Evolutionary conservation across 1,284 basidiomycete genomes (phyloP).

Genomic region (Veloboletus limbatus): DNA sequence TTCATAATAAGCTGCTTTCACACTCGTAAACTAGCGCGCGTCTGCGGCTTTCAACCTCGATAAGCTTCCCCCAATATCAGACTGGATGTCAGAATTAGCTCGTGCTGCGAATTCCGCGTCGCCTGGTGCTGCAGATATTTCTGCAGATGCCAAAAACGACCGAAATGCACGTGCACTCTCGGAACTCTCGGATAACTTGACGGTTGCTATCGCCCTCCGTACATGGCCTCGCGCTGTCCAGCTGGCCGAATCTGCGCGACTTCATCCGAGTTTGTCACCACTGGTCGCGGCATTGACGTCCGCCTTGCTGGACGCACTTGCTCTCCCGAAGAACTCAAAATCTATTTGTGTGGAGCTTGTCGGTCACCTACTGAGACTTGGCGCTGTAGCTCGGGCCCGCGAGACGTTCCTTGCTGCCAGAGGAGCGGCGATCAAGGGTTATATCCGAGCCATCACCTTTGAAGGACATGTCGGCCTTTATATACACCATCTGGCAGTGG

Average conservation of each 20-base stretch:
- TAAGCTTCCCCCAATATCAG: constrained; percentile 52
- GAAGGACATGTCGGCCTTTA: constrained; percentile 88
- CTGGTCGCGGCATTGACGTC: constrained; percentile 71
- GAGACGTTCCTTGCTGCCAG: constrained; percentile 83
- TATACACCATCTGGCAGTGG: constrained; percentile 77
- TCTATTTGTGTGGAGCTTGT: constrained; percentile 72
- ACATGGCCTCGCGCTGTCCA: constrained; percentile 86
- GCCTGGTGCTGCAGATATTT: constrained; percentile 16
- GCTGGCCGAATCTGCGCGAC: constrained; percentile 82
- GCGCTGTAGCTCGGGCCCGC: constrained; percentile 77
- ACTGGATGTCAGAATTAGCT: constrained; percentile 69
- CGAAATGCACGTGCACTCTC: constrained; percentile 82
- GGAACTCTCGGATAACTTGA: constrained; percentile 89
- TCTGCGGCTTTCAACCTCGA: constrained; percentile 35
- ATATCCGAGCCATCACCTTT: constrained; percentile 84
- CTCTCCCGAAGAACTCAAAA: constrained; percentile 77
- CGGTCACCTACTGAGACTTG: constrained; percentile 69
- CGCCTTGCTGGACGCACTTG: constrained; percentile 73
- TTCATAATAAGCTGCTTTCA: constrained; percentile 21
- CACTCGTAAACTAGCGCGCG: constrained; percentile 31
- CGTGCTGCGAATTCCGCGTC: constrained; percentile 31
- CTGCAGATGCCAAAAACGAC: constrained; percentile 68
- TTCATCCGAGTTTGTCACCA: constrained; percentile 59
- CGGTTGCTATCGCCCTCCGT: constrained; percentile 86
- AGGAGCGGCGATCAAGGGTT: constrained; percentile 69